Percentiles rank a stretch among this genome's conserved stretches.
phyloP scores from a whole-genome alignment of 768 basidiomycete genomes.

The Agrocybe pediades region DNA sequence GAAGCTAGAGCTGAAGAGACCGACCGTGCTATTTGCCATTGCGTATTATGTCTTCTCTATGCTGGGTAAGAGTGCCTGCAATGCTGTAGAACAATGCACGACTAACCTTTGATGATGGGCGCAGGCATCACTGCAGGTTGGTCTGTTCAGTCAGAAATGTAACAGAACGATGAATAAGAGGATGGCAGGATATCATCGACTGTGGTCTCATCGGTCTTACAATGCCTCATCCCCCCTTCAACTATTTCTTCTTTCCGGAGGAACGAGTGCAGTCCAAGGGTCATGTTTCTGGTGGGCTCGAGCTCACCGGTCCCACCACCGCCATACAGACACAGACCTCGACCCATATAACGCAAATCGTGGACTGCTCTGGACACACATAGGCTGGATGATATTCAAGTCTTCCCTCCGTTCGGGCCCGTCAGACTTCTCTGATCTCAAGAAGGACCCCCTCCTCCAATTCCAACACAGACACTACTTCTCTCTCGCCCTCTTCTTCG shows the following conservation, averaged over 20 bases:
- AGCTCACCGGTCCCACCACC: slow-evolving; percentile 81
- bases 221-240: slow-evolving; percentile 75
- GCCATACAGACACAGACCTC: slow-evolving; percentile 83
- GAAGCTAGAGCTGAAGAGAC: slow-evolving; percentile 39
- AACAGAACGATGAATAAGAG: slow-evolving; percentile 1
- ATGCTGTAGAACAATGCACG: slow-evolving; percentile 9
- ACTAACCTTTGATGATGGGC: slow-evolving; percentile 11
- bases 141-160: slow-evolving; percentile 9
- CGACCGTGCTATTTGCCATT: slow-evolving; percentile 63
- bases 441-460: slow-evolving; percentile 66
- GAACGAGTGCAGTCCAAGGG: slow-evolving; percentile 83
- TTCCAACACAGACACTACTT: slow-evolving; percentile 83
- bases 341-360: slow-evolving; percentile 85
- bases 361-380: slow-evolving; percentile 77
- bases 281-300: slow-evolving; percentile 89
- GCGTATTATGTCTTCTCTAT: slow-evolving; percentile 88
- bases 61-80: slow-evolving; percentile 52
- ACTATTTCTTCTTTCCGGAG: slow-evolving; percentile 68
- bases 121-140: slow-evolving; percentile 53
- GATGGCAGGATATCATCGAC: slow-evolving; percentile 69
- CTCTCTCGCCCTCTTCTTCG: slow-evolving; percentile 60
- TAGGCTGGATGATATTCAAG: slow-evolving; percentile 86
- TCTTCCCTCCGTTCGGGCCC: slow-evolving; percentile 70
- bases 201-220: slow-evolving; percentile 87
- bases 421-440: slow-evolving; percentile 73